Conservation (phyloP, 2,329 filamentous ascomycete genomes). For the Aspergillus cejpii region DNA sequence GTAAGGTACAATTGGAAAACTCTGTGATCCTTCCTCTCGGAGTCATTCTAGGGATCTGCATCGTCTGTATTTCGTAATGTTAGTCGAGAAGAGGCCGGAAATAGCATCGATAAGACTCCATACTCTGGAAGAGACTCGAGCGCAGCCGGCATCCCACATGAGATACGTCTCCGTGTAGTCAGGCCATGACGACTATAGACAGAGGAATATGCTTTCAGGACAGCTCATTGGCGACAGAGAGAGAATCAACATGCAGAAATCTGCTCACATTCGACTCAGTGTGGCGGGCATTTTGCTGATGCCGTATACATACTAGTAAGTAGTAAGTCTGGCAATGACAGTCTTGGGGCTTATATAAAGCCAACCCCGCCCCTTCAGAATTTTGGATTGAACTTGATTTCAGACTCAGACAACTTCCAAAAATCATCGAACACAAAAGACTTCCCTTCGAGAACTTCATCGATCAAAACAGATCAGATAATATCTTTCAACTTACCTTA, state of each 20-base stretch:
- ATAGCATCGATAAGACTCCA: background rate
- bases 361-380: background rate
- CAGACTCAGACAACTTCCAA: background rate
- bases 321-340: background rate
- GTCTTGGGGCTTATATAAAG: background rate
- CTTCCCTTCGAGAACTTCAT: background rate
- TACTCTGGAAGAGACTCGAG: too few relatives aligned
- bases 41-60: too few relatives aligned
- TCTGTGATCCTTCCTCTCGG: too few relatives aligned
- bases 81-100: too few relatives aligned
- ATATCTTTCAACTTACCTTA: background rate
- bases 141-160: background rate
- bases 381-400: background rate
- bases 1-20: too few relatives aligned
- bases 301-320: background rate
- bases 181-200: background rate
- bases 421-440: background rate
- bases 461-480: background rate
- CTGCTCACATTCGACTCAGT: slow-evolving; percentile 14
- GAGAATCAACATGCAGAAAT: slow-evolving; percentile 19
- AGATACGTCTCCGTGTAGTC: background rate
- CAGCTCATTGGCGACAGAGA: background rate
- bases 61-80: too few relatives aligned
- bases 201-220: background rate
- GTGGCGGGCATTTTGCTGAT: background rate